Percentiles rank a stretch among this genome's conserved stretches.
These are phyloP conservation scores for Fusarium drepaniforme DNA, from an alignment of 2,329 filamentous ascomycete genomes.

Conservation along the genomic window DNA sequence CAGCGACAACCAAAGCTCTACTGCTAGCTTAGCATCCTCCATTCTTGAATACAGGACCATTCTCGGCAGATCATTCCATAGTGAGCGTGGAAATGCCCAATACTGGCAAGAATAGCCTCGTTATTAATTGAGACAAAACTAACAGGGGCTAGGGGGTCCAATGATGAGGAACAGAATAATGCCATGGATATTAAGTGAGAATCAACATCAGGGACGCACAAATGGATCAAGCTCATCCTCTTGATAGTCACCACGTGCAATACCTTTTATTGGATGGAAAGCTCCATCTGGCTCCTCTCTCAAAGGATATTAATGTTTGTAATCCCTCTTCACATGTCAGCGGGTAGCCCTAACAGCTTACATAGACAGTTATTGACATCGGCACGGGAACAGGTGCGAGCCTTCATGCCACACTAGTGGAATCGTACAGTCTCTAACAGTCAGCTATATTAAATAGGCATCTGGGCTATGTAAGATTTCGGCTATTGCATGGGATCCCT, in stretches of 20 bases:
- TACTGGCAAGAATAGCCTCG: neutral
- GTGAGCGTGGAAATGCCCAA: neutral
- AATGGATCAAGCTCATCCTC: too few relatives aligned
- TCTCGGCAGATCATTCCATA: neutral
- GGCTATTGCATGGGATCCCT: too few relatives aligned
- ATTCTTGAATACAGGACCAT: neutral
- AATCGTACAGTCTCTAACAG: neutral
- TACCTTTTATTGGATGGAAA: neutral
- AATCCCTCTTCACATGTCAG: too few relatives aligned
- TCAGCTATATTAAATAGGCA: neutral
- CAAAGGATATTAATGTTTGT: neutral
- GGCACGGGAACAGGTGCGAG: conserved; percentile 5
- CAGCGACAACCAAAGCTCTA: neutral
- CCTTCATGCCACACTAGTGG: neutral
- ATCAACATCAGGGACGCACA: too few relatives aligned
- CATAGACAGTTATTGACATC: neutral
- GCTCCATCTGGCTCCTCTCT: neutral
- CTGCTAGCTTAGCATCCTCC: neutral
- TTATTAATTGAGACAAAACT: too few relatives aligned
- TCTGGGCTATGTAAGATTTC: conserved; percentile 9
- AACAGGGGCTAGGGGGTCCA: too few relatives aligned
- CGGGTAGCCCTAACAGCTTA: too few relatives aligned
- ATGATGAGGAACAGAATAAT: neutral
- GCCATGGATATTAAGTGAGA: neutral
- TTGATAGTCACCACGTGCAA: neutral